Evolutionary conservation across 106 monocot species (phyloP).

Genomic region (Alisma plantagoaquatica): DNA sequence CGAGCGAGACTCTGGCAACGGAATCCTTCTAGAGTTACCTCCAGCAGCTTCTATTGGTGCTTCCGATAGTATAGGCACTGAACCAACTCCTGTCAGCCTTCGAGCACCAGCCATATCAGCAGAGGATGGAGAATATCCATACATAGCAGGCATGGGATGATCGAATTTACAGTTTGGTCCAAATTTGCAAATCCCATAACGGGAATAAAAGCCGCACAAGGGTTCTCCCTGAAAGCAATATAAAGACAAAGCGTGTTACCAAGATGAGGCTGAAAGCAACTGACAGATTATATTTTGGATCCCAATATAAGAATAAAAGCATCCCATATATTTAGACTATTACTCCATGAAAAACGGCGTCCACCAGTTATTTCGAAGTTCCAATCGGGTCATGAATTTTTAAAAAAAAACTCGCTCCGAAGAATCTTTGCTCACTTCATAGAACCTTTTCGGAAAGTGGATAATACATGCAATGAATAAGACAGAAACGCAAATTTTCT

Average conservation of each 20-base stretch:
- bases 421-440: too few species aligned
- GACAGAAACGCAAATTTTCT: too few species aligned
- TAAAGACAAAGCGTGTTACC: too few species aligned
- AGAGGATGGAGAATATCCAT: constrained; percentile 28
- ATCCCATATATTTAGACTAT: not conserved
- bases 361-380: too few species aligned
- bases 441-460: too few species aligned
- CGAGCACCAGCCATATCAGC: constrained; percentile 21
- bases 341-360: not conserved
- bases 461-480: too few species aligned
- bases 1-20: constrained; percentile 22
- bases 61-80: constrained; percentile 23
- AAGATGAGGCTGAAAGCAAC: too few species aligned
- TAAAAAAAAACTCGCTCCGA: too few species aligned
- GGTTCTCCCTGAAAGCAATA: constrained; percentile 53
- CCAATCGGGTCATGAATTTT: too few species aligned
- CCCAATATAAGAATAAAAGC: not conserved
- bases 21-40: constrained; percentile 14
- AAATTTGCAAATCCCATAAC: constrained; percentile 85
- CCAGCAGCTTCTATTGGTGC: constrained; percentile 15
- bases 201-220: constrained; percentile 59
- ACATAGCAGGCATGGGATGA: constrained; percentile 49
- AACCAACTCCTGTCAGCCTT: constrained; percentile 22
- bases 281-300: not conserved
- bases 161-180: constrained; percentile 84